Evolutionary conservation across 78 protist species (phyloP), one percentile per base, ranked within the genome.

Genomic region (Tieghemostelium lacteum): DNA sequence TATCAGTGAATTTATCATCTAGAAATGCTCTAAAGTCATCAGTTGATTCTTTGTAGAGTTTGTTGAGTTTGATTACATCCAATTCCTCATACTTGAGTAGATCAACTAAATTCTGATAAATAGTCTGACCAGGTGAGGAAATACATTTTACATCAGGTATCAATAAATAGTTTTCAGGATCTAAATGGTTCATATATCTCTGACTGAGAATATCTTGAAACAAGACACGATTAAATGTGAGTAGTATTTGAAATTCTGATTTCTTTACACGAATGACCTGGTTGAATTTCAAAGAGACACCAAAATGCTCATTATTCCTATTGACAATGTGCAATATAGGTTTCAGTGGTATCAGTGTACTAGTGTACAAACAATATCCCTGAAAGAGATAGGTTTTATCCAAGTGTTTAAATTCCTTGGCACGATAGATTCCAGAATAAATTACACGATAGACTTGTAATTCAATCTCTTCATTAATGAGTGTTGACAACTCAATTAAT

Each of bases 191-290:
- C 61, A 83, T 52, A 36, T 66, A 52, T 4, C 36, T 37, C 33
- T 83, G 91, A 37, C 36, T 34, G 2, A 83, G 50, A 10, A 83
- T 58, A 12, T 58, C 29, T 8, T 28, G 19, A 24, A 54, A 83
- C 24, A 83, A 69, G 4, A 36, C 29, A n/a, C 69, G 33, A 39
- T 83, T 52, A 31, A 83, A 83, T 6, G 78, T 83, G 3, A 83
- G 29, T 17, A 83, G 33, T 24, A 34, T 36, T 60, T 40, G 75
- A 45, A 83, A 83, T 1, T 83, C 78, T 1, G 42, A n/a, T 28
- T 72, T 71, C 10, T 6, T 45, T 6, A 45, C 52, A 45, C n/a
- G 10, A 14, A 14, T 45, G 10, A 14, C 6, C 10, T 45, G 52
- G 10, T 45, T 6, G 6, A 14, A 6, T 45, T 45, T 45, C n/a